Evolutionary conservation across 2,329 filamentous ascomycete genomes (phyloP), one percentile per base, ranked within the genome.

Genomic region (Mariannaea sp.): DNA sequence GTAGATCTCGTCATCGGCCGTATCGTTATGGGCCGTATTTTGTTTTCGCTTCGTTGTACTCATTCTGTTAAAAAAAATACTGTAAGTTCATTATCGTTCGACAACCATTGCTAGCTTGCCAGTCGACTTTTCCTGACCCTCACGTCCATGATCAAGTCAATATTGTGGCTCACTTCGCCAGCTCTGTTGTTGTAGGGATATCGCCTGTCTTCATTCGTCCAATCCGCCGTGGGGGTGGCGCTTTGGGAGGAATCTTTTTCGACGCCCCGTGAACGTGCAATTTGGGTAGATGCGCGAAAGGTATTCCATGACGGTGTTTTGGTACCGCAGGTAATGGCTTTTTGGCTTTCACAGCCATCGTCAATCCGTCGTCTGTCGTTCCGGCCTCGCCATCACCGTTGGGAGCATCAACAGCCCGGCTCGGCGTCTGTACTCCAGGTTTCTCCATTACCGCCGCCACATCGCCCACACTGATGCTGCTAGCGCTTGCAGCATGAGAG

Each of bases 381-480:
- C 61, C 60, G 9, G 61, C 53, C 9, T 62, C 61, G 9, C 60
- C 65, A 33, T 67, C 68, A 17, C 62, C 59, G 16, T 62, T 57
- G 1, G 51, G 53, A 13, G 56, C 64, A 10, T 64, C 62, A 12
- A 68, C 70, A 40, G 71, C 68, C 40, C 87, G 80, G 68, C 89
- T 91, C 5, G 90, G 90, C 14, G 90, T 92, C 65, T 92, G 86
- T 17, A 93, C 84, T 1, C 89, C 90, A 0, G 90, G 90, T 70
- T 89, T 92, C 72, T 93, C 90, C 69, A 81, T 90, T 38, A 92
- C 88, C 9, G 84, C 83, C 6, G 91, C 90, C 35, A 96, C 84
- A 63, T 94, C 88, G 27, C 84, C 78, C 40, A 94, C 87, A 66
- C 89, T 92, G 59, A 90, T 76, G 65, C 80, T 85, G 68, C 90